Evolutionary conservation across 345 rosid species (phyloP), one percentile per base, ranked within the genome.

Genomic region (Syzygium grande): DNA sequence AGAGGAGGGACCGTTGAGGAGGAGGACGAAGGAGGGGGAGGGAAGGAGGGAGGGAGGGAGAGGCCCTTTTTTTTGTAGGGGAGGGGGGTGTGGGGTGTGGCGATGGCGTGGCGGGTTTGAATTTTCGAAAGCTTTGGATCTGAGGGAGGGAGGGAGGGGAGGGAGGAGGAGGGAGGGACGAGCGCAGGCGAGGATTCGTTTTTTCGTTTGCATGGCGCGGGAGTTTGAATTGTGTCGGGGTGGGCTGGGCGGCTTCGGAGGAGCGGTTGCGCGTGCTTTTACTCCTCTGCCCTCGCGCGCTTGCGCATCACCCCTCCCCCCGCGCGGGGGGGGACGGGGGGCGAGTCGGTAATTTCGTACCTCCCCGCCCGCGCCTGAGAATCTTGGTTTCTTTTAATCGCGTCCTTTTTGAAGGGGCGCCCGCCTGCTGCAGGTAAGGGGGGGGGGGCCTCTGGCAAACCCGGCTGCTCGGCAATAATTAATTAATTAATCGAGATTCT

Each of bases 21-120:
- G 22, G 43, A 27, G 41, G 14, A 17, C 2, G 41, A 7, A 25
- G 3, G 55, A 56, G 52, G 53, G 61, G 25, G 41, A 29, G 63
- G 25, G 15, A 27, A 38, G 13, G 84, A 25, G 7, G 34, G 51
- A 56, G 86, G 41, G 86, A 51, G 49, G 41, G 54, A 6, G 58
- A 13, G 17, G 6, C 10, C 23, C 9, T 59, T 34, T 38, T 46
- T 65, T 6, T 38, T 38, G 3, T 34, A 3, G 38, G 38, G n/a
- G n/a, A n/a, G n/a, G n/a, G n/a, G n/a, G 38, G 38, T 34, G 41
- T 3, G 41, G 41, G n/a, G 63, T 38, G 46, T 65, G 80, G 29
- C 41, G 21, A 55, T 84, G 89, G 89, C 89, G 89, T 84, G 89
- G 89, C 89, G 89, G 87, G 85, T 85, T 88, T 68, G 87, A 52